Conservation (phyloP, 1,284 basidiomycete species). For the Vanrija humicola region DNA sequence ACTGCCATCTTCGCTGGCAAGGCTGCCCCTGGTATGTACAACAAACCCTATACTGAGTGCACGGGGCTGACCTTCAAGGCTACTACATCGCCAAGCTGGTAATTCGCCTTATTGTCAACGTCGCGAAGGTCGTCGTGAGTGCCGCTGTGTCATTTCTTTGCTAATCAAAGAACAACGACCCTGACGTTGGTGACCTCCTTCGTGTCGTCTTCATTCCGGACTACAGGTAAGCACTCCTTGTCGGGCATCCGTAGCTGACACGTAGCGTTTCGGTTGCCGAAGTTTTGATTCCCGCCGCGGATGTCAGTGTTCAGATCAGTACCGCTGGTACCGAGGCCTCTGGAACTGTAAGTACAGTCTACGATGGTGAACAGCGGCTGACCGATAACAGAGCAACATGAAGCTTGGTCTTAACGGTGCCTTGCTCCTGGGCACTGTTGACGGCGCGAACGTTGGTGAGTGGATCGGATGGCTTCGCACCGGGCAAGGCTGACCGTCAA, state of each 20-base stretch:
- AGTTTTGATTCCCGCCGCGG: slow-evolving; percentile 82
- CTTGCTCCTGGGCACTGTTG: slow-evolving; percentile 61
- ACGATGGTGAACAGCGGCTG: no score
- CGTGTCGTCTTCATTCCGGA: slow-evolving; percentile 75
- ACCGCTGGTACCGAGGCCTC: slow-evolving; percentile 81
- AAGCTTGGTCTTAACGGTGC: slow-evolving; percentile 67
- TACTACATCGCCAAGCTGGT: slow-evolving; percentile 58
- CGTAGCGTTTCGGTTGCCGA: slow-evolving; percentile 71
- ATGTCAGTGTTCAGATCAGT: slow-evolving; percentile 88
- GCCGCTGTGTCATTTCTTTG: neutral
- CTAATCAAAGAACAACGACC: slow-evolving; percentile 61
- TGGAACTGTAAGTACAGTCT: slow-evolving; percentile 33
- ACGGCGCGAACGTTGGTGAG: slow-evolving; percentile 81
- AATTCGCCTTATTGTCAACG: slow-evolving; percentile 87
- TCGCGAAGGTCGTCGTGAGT: slow-evolving; percentile 64
- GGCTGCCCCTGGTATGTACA: slow-evolving; percentile 45
- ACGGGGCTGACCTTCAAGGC: slow-evolving; percentile 12
- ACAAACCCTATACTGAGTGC: neutral
- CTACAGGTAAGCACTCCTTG: slow-evolving; percentile 51
- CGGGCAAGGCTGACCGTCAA: neutral
- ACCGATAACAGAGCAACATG: slow-evolving; percentile 63
- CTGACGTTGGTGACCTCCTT: slow-evolving; percentile 77
- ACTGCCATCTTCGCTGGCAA: slow-evolving; percentile 84
- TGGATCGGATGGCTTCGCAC: neutral
- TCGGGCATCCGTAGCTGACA: neutral